These are phyloP conservation scores for Cercospora zeae-maydis DNA, from an alignment of 2,329 filamentous ascomycete genomes.

Conservation along the genomic window DNA sequence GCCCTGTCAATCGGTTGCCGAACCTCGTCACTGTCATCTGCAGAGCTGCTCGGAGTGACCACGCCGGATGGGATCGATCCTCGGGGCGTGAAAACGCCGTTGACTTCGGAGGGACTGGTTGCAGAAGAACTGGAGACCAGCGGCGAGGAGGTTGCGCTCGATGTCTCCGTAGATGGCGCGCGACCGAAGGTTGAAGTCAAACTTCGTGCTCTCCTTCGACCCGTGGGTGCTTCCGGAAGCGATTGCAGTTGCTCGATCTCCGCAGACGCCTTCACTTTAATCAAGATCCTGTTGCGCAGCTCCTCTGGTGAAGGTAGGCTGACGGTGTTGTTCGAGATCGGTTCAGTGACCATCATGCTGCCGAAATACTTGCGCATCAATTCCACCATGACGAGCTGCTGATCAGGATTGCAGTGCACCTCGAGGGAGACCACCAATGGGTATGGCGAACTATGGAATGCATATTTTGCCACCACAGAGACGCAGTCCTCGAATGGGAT, in stretches of 20 bases:
- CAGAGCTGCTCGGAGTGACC: slow-evolving; percentile 56
- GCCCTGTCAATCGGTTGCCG: slow-evolving; percentile 56
- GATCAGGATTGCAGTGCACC: slow-evolving; percentile 80
- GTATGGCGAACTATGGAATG: slow-evolving; percentile 81
- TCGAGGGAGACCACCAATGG: slow-evolving; percentile 94
- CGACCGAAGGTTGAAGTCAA: slow-evolving; percentile 73
- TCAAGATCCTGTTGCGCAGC: slow-evolving; percentile 74
- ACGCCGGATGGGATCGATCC: slow-evolving; percentile 56
- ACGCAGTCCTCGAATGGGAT: slow-evolving; percentile 91
- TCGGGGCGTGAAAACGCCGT: slow-evolving; percentile 48
- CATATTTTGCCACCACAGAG: slow-evolving; percentile 89
- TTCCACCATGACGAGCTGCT: slow-evolving; percentile 83
- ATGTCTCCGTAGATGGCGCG: slow-evolving; percentile 59
- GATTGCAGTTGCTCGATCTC: slow-evolving; percentile 43
- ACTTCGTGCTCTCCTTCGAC: slow-evolving; percentile 56
- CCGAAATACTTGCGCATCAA: slow-evolving; percentile 85
- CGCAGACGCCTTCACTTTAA: slow-evolving; percentile 88
- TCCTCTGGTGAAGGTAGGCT: slow-evolving; percentile 81
- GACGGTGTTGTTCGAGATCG: slow-evolving; percentile 64
- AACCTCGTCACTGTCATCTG: slow-evolving; percentile 73
- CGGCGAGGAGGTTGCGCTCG: slow-evolving; percentile 47
- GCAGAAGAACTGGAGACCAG: slow-evolving; percentile 50
- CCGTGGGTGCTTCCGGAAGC: slow-evolving; percentile 35
- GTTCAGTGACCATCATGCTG: slow-evolving; percentile 70
- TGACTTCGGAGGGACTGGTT: slow-evolving; percentile 49